Base-by-base conservation (phyloP, 1,284 basidiomycete species). In the Ceraceosorus bombacis region DNA sequence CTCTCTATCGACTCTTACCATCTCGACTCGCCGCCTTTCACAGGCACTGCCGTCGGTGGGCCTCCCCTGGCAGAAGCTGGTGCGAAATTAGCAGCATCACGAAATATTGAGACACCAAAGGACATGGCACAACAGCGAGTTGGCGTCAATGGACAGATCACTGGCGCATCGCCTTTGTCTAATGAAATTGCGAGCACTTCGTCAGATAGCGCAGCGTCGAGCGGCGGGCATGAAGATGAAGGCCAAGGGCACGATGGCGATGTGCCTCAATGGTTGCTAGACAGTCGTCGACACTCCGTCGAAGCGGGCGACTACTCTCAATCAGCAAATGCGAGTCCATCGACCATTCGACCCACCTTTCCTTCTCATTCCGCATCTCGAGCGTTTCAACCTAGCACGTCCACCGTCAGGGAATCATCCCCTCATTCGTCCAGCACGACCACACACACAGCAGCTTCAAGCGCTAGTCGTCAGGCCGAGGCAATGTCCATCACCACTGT, bases 21-120 rank as follows among this genome's bases (percentile, higher is more conserved):
- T 41, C 70, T 77, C 17, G 75, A 77, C 60, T 71, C 68, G 52
- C 75, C 75, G 38, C 75, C 75, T 6, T 77, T 77, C 60, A 77
- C 73, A 0, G 75, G 75, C 46, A 65, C 72, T 7, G 70, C 73
- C 6, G 68, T 71, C 12, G 66, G 68, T 41, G 46, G 36, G 68
- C 65, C 43, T 46, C 43, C 27, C 65, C 62, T 36, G 67, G 70
- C 5, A 70, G 68, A 5, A 46, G 43, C 43, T 38, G 54, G 38
- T 12, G 49, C n/a, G 48, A 63, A 60, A 49, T 64, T 67, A 4
- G 59, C 17, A 39, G 36, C 43, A 10, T 10, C 43, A 46, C 43
- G 43, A 27, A 27, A 27, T 27, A 27, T 3, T 3, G 27, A 27
- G 27, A 27, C 27, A 27, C 27, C 27, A 27, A 27, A 27, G 27